Evolutionary conservation across 2,329 filamentous ascomycete species (phyloP).

Genomic region (Aciculosporium take): DNA sequence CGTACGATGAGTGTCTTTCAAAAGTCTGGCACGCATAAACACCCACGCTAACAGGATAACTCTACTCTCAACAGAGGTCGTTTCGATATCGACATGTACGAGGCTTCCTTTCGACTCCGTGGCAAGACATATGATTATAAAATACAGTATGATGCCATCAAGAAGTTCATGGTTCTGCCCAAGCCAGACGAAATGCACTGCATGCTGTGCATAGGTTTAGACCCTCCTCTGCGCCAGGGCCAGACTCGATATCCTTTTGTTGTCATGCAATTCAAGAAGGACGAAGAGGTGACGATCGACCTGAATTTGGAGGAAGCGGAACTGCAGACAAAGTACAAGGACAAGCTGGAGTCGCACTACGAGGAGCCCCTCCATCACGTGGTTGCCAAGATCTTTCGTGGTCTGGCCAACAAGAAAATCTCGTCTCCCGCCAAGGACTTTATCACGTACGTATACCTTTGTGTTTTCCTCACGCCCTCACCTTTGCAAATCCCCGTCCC

Average conservation of each 20-base stretch:
- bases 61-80: slow-evolving; percentile 54
- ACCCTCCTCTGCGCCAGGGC: slow-evolving; percentile 88
- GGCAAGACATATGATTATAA: slow-evolving; percentile 99
- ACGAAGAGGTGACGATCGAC: slow-evolving; percentile 93
- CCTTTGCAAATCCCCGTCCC: background rate
- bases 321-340: slow-evolving; percentile 72
- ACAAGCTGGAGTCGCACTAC: slow-evolving; percentile 77
- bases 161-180: slow-evolving; percentile 96
- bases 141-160: slow-evolving; percentile 94
- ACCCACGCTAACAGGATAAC: background rate
- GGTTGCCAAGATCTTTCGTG: slow-evolving; percentile 88
- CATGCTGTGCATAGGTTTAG: slow-evolving; percentile 85
- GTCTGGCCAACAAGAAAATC: slow-evolving; percentile 87
- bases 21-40: background rate
- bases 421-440: slow-evolving; percentile 91
- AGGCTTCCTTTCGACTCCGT: slow-evolving; percentile 87
- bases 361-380: slow-evolving; percentile 89
- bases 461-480: too few species aligned
- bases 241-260: slow-evolving; percentile 97
- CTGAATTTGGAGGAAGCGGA: slow-evolving; percentile 90
- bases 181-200: slow-evolving; percentile 98
- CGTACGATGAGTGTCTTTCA: slow-evolving; percentile 25
- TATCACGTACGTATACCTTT: slow-evolving; percentile 41
- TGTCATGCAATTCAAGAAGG: slow-evolving; percentile 97
- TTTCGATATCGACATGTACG: slow-evolving; percentile 99